A percentile compares a stretch with the other conserved stretches of the same genome.
phyloP scores from a whole-genome alignment of 2,329 filamentous ascomycete genomes.

The Clathrospora elynae region DNA sequence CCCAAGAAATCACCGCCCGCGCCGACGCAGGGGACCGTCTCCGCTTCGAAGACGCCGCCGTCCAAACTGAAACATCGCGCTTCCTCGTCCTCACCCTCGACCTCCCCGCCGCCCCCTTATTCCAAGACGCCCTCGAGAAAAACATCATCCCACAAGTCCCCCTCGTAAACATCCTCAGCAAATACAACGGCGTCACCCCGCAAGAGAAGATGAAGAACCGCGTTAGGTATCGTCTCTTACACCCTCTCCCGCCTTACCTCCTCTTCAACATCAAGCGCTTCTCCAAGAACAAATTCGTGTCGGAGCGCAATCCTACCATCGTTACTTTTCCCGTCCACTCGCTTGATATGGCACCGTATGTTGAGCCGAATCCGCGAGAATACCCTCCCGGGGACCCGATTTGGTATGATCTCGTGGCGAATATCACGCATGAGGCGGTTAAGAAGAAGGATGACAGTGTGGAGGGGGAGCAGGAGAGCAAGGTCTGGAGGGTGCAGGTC shows the following conservation, averaged over 20 bases:
- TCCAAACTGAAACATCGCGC: conserved; percentile 75
- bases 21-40: conserved; percentile 85
- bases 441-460: conserved; percentile 78
- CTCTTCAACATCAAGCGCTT: conserved; percentile 97
- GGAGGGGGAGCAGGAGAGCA: conserved; percentile 87
- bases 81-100: conserved; percentile 95
- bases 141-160: conserved; percentile 97
- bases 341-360: conserved; percentile 87
- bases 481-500: conserved; percentile 94
- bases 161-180: conserved; percentile 74
- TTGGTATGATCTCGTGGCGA: conserved; percentile 93
- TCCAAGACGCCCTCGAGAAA: conserved; percentile 90
- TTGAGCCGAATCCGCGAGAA: conserved; percentile 79
- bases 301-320: conserved; percentile 95
- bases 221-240: conserved; percentile 84
- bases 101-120: conserved; percentile 86
- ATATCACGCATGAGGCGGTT: conserved; percentile 87
- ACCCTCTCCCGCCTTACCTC: conserved; percentile 88
- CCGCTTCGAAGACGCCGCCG: conserved; percentile 89
- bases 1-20: conserved; percentile 89
- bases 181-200: conserved; percentile 87
- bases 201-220: conserved; percentile 90
- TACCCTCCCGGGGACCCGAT: conserved; percentile 80
- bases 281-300: conserved; percentile 93
- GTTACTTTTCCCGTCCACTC: conserved; percentile 89